A percentile compares a stretch with the other conserved stretches of the same genome.
These are phyloP conservation scores for Pichia membranifaciens DNA, from an alignment of 805 yeast genomes.

Conservation along the genomic window DNA sequence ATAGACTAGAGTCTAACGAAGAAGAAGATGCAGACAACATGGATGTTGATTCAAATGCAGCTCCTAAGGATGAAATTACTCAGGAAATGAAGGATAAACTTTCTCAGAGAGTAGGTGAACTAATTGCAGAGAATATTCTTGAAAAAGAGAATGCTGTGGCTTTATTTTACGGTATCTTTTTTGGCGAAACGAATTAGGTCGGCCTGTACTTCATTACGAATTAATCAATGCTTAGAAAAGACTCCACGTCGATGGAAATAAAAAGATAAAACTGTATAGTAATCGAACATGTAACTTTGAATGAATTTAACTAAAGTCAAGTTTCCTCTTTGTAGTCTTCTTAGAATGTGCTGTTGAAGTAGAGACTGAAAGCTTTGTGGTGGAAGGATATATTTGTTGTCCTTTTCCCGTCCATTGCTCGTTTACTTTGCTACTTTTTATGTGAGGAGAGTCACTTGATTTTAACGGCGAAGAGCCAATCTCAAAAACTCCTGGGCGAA, in stretches of 20 bases:
- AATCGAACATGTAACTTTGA: not conserved
- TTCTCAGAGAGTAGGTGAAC: conserved; percentile 53
- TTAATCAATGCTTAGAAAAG: conserved; percentile 4
- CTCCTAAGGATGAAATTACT: conserved; percentile 17
- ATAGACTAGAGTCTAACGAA: conserved; percentile 10
- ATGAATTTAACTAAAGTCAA: conserved; percentile 17
- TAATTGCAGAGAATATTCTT: conserved; percentile 45
- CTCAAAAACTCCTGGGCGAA: conserved; percentile 15
- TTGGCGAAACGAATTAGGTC: conserved; percentile 46
- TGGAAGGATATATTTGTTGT: conserved; percentile 1
- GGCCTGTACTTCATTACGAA: not conserved
- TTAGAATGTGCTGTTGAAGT: not conserved
- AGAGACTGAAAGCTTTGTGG: not conserved
- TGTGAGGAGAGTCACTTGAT: not conserved
- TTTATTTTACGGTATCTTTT: conserved; percentile 60
- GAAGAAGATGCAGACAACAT: conserved; percentile 29
- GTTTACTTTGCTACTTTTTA: not conserved
- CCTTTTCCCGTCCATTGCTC: not conserved
- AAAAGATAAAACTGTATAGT: not conserved
- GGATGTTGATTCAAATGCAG: conserved; percentile 28
- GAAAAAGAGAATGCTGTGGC: conserved; percentile 44
- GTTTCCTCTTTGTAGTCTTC: conserved; percentile 17
- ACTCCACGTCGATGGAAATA: not conserved
- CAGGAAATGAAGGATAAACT: conserved; percentile 36
- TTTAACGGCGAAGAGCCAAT: conserved; percentile 21